Percentiles rank a stretch among this genome's conserved stretches.
These are phyloP conservation scores for Sporodiniella umbellata DNA, from an alignment of 371 early-diverging fungal genomes.

Conservation along the genomic window DNA sequence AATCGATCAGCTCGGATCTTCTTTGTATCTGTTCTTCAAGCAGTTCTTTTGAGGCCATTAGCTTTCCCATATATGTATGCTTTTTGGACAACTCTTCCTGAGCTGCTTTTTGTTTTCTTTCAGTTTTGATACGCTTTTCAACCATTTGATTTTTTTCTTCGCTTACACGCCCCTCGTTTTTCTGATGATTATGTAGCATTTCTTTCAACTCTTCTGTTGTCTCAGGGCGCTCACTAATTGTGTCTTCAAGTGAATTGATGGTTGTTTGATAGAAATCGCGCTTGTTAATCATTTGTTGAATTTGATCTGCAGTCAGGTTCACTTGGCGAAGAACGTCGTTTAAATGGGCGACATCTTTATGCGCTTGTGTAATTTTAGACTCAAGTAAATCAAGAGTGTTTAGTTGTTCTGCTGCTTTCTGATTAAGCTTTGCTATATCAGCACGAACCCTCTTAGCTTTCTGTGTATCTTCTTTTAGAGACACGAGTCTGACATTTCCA, in stretches of 20 bases:
- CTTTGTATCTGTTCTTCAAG: conserved; percentile 8
- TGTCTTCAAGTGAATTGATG: conserved; percentile 44
- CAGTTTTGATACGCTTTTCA: not conserved
- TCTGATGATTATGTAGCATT: conserved; percentile 31
- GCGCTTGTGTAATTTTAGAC: conserved; percentile 40
- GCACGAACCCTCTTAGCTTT: conserved; percentile 67
- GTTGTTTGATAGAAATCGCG: conserved; percentile 29
- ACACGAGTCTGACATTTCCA: conserved; percentile 63
- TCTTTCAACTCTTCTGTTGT: conserved; percentile 52
- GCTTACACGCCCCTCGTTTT: not conserved
- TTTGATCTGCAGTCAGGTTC: conserved; percentile 30
- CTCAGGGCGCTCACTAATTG: conserved; percentile 45
- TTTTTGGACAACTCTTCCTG: conserved; percentile 20
- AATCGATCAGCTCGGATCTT: conserved; percentile 11
- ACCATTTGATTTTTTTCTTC: not conserved
- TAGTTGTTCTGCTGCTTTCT: conserved; percentile 22
- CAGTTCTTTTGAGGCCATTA: conserved; percentile 15
- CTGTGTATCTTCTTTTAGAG: conserved; percentile 64
- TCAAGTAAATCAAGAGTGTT: conserved; percentile 12
- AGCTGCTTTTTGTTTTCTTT: conserved; percentile 9
- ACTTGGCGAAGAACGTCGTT: conserved; percentile 27
- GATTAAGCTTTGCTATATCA: conserved; percentile 24
- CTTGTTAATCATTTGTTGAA: conserved; percentile 38
- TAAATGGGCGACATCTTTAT: conserved; percentile 30
- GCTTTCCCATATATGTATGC: conserved; percentile 12